Evolutionary conservation across 306 rosid species (phyloP), one percentile per base, ranked within the genome.

Genomic region (Mimosa pudica): DNA sequence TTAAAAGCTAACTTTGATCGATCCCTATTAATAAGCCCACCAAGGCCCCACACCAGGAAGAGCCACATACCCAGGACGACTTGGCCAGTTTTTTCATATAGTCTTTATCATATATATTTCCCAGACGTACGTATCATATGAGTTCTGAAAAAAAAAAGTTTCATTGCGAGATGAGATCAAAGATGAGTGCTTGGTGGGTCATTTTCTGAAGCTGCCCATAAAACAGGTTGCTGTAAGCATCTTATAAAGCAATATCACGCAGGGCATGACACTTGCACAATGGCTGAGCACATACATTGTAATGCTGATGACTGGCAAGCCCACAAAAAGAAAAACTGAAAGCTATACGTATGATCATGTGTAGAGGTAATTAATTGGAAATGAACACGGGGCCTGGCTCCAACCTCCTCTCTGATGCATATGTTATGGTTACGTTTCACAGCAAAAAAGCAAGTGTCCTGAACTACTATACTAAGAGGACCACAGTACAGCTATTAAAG

Each of bases 221-320:
- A 44, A 52, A 71, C 44, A 48, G 20, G 17, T 7, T 5, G 20
- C 6, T 13, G 30, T 4, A 10, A 18, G 73, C 73, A 44, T 45
- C 38, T 5, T 2, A 10, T 46, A 69, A 68, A 68, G 73, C 46
- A 41, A 67, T 17, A 5, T n/a, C 48, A 67, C 10, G 17, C 49
- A 16, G 49, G 1, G 71, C 32, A 41, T 8, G 71, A 68, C 73
- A 45, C 10, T 46, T 47, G 74, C 58, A 24, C 5, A n/a, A 46
- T 70, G 54, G 57, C 65, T 58, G 63, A 7, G 32, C 73, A 44
- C 54, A 44, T 54, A 69, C 54, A 45, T 69, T 14, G 36, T 2
- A 44, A 69, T 20, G 41, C 57, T 18, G 63, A 55, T n/a, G 30
- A 57, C 32, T 24, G 74, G 30, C 74, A 47, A 70, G 74, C 57